Base-by-base conservation (phyloP, 805 yeast species). In the Hanseniaspora lachancei region DNA sequence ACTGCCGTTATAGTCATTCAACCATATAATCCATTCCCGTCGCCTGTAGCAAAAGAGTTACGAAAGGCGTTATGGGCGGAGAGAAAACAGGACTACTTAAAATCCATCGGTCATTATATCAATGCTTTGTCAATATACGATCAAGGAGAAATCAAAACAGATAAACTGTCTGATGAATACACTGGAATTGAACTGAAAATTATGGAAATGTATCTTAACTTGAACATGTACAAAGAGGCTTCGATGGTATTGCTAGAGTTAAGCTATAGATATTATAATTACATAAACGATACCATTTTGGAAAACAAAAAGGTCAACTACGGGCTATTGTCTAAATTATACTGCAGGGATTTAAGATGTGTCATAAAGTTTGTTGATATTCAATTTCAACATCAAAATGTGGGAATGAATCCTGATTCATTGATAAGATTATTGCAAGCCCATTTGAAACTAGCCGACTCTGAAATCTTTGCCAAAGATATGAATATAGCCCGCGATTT, bases 161-260 rank as follows among this genome's bases (percentile, higher is more conserved):
- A 79, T 59, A 76, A 76, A 12, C 62, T 84, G 35, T 74, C 80
- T 57, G 93, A 87, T 63, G 91, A 86, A 63, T 89, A 86, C 66
- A 89, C 97, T 0, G 96, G 97, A 0, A 79, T 91, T 54, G 95
- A 89, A 63, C 73, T 91, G 66, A 87, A 89, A 63, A 72, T 87
- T 38, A 95, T 84, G 12, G 95, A 89, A 63, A 84, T 88, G 88
- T 86, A 80, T 64, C 95, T 87, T 63, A 74, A 82, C 42, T 67
- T 88, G 61, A 75, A 74, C 21, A 74, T 77, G 79, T 60, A 64
- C 35, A 78, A 78, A 15, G 84, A 83, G 53, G 95, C 95, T 0
- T 73, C 78, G 39, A 73, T 74, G 59, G 69, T 86, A 9, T 89
- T 86, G 67, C 72, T 78, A 57, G 91, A 85, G 62, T 70, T 86